Evolutionary conservation across 1,139 yeast species (phyloP), one percentile per base, ranked within the genome.

Genomic region (Candida sanyaensis): DNA sequence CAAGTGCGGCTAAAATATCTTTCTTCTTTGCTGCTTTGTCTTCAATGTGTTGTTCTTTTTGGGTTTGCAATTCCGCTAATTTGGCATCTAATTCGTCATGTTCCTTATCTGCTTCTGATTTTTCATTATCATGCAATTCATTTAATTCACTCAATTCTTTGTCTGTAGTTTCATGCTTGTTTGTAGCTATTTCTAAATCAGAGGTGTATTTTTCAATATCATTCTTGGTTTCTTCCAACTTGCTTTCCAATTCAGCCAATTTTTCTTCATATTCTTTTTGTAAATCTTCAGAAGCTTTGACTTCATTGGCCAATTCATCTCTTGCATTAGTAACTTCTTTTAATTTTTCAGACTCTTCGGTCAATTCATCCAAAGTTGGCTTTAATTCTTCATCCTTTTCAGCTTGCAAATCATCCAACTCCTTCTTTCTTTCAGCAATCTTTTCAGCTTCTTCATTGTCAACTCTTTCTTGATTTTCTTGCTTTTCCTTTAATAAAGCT

Each of bases 391-490:
- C 78, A 53, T 75, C 80, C 55, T 73, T 71, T 54, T 75, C 75
- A 1, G 68, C 68, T 59, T 78, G 81, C 62, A 79, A 61, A 33
- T 67, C 68, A 33, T 65, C 75, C 54, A 78, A 66, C 54, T 78
- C 80, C n/a, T 60, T 60, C 51, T 69, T 67, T 55, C 81, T 73
- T 26, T 67, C 69, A 32, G 60, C 55, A 47, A 73, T 75, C 52
- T 73, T 63, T 17, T 63, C 74, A 8, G 66, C 64, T 57, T 77
- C 82, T 57, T 78, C 79, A 21, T 63, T 60, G 49, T 69, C 70
- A 48, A 78, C 73, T 46, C 68, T 62, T 32, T 72, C 74, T 55
- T 72, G 73, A 49, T 75, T 71, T 30, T 65, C 74, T 54, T 67
- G 66, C 58, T 74, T 73, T 50, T 71, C 70, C 27, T 64, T 59